A percentile compares a stretch with the other conserved stretches of the same genome.
These are phyloP conservation scores for Flaveria bidentis DNA, from an alignment of 129 eudicot genomes.

Conservation along the genomic window DNA sequence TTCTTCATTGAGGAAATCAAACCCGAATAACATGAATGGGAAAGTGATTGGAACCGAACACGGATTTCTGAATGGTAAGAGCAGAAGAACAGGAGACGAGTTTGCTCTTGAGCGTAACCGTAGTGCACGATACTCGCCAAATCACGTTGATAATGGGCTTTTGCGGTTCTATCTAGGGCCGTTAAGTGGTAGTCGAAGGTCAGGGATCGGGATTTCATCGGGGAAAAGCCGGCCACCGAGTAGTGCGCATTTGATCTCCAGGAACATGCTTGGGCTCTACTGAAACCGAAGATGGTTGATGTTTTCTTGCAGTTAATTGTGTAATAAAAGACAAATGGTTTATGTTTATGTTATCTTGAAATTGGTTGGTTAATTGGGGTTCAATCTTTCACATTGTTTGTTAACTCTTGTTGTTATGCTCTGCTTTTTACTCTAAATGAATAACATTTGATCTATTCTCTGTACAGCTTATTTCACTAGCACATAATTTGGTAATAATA, in stretches of 20 bases:
- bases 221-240: conserved; percentile 46
- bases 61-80: background rate
- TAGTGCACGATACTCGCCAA: conserved; percentile 81
- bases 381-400: background rate
- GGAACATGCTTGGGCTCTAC: conserved; percentile 65
- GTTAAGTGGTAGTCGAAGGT: conserved; percentile 68
- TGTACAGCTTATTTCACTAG: too few relatives aligned
- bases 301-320: conserved; percentile 27
- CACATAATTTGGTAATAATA: too few relatives aligned
- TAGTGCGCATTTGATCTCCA: conserved; percentile 63
- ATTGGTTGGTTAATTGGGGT: conserved; percentile 36
- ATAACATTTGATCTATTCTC: too few relatives aligned
- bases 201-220: conserved; percentile 41
- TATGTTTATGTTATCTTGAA: conserved; percentile 20
- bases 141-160: conserved; percentile 66
- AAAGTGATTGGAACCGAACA: background rate
- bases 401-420: background rate
- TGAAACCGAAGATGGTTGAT: conserved; percentile 35
- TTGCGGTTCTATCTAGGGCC: conserved; percentile 82
- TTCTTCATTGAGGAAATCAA: conserved; percentile 50
- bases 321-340: conserved; percentile 30
- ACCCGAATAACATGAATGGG: conserved; percentile 33
- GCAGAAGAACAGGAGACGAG: conserved; percentile 49
- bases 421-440: too few relatives aligned
- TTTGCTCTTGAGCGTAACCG: conserved; percentile 71